phyloP scores from a whole-genome alignment of 2,329 filamentous ascomycete genomes.

The Colletotrichum liaoningense region DNA sequence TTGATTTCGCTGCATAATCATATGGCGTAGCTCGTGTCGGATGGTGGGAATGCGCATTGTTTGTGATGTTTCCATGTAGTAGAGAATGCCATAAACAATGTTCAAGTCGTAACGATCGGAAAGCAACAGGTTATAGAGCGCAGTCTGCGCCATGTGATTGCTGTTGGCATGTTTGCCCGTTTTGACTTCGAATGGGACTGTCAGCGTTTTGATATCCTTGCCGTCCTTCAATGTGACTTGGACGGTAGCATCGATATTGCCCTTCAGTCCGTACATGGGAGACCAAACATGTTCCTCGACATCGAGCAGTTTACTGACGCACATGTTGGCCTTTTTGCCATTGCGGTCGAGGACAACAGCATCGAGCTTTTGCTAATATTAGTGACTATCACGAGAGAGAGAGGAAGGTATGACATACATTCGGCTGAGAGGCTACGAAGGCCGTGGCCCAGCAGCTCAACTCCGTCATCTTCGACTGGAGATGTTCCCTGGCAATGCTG shows the following conservation, averaged over 20 bases:
- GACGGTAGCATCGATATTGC: slow-evolving; percentile 97
- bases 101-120: slow-evolving; percentile 96
- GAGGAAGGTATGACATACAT: slow-evolving; percentile 56
- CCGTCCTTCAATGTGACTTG: slow-evolving; percentile 85
- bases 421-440: slow-evolving; percentile 80
- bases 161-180: slow-evolving; percentile 87
- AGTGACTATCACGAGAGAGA: slow-evolving; percentile 31
- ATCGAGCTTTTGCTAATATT: slow-evolving; percentile 41
- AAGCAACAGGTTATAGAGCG: slow-evolving; percentile 90
- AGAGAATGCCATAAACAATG: slow-evolving; percentile 89
- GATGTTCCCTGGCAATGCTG: slow-evolving; percentile 79
- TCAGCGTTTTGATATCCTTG: slow-evolving; percentile 74
- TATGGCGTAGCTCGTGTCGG: slow-evolving; percentile 89
- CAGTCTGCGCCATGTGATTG: slow-evolving; percentile 91
- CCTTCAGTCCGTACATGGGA: slow-evolving; percentile 95
- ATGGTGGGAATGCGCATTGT: slow-evolving; percentile 88
- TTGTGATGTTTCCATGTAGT: slow-evolving; percentile 93
- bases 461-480: slow-evolving; percentile 85
- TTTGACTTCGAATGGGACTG: slow-evolving; percentile 95
- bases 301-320: slow-evolving; percentile 92
- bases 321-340: slow-evolving; percentile 75
- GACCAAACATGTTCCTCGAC: slow-evolving; percentile 99
- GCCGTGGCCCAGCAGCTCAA: slow-evolving; percentile 84
- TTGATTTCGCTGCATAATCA: slow-evolving; percentile 96
- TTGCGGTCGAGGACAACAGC: slow-evolving; percentile 33